Percentiles rank a stretch among this genome's conserved stretches.
Conservation (phyloP, 495 filamentous ascomycete genomes). For the Tuber brumale region DNA sequence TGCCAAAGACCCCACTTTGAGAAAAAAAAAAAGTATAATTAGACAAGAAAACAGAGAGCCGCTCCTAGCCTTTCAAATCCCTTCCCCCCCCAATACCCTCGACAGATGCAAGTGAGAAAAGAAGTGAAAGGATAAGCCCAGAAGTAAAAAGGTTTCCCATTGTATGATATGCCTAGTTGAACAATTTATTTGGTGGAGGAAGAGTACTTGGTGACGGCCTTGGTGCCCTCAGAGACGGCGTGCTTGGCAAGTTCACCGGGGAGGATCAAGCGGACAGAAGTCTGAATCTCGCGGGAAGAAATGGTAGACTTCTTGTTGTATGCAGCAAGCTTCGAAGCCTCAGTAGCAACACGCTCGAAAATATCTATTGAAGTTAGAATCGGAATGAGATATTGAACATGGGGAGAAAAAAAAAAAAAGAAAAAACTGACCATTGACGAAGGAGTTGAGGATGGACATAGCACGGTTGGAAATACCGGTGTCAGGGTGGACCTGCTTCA, state of each 20-base stretch:
- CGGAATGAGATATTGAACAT: constrained; percentile 8
- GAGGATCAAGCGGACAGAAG: constrained; percentile 94
- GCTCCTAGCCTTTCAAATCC: constrained; percentile 34
- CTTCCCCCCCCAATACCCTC: constrained; percentile 15
- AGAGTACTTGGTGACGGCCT: constrained; percentile 99
- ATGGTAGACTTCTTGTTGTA: constrained; percentile 99
- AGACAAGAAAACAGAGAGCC: constrained; percentile 39
- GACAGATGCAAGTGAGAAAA: constrained; percentile 24
- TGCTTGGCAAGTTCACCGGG: constrained; percentile 99
- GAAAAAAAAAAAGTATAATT: constrained; percentile 40
- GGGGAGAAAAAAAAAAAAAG: not conserved
- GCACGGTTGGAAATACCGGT: constrained; percentile 99
- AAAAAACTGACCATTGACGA: constrained; percentile 82
- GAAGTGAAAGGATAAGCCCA: constrained; percentile 33
- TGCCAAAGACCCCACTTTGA: constrained; percentile 38
- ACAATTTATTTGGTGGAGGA: constrained; percentile 92
- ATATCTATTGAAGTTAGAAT: constrained; percentile 64
- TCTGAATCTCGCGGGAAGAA: constrained; percentile 98
- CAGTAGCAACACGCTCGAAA: constrained; percentile 98
- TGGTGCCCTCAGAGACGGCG: constrained; percentile 97
- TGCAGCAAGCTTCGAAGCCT: constrained; percentile 96
- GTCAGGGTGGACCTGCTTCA: constrained; percentile 99
- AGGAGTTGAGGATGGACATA: constrained; percentile 99
- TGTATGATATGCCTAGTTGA: constrained; percentile 43
- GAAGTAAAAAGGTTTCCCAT: constrained; percentile 35